phyloP scores from a whole-genome alignment of 1,139 yeast genomes.

The Magnusiomyces sp. region DNA sequence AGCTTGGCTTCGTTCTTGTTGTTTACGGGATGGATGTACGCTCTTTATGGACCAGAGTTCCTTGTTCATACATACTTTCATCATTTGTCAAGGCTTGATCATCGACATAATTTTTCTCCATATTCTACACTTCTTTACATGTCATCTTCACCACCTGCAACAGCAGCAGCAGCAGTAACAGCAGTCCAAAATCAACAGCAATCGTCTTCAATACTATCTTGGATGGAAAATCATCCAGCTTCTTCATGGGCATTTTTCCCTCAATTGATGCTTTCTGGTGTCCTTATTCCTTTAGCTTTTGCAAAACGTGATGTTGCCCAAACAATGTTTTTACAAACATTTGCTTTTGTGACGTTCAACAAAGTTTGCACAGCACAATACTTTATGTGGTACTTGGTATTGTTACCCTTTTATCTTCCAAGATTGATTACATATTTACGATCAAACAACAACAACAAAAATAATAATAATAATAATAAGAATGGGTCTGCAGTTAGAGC shows the following conservation, averaged over 20 bases:
- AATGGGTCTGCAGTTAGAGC: not conserved
- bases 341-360: conserved; percentile 82
- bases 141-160: conserved; percentile 28
- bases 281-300: conserved; percentile 53
- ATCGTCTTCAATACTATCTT: conserved; percentile 10
- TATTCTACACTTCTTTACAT: conserved; percentile 70
- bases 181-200: too few species aligned
- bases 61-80: conserved; percentile 73
- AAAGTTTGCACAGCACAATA: conserved; percentile 89
- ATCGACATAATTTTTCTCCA: conserved; percentile 87
- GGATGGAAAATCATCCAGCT: conserved; percentile 21
- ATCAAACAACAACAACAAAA: not conserved
- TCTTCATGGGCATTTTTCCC: conserved; percentile 64
- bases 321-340: conserved; percentile 78
- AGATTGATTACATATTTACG: conserved; percentile 25
- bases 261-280: conserved; percentile 54
- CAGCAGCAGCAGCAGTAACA: conserved; percentile 15
- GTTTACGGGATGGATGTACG: conserved; percentile 53
- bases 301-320: conserved; percentile 49
- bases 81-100: conserved; percentile 78
- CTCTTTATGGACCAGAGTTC: conserved; percentile 63
- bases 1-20: conserved; percentile 38
- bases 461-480: too few species aligned
- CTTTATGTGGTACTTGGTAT: conserved; percentile 85
- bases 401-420: conserved; percentile 63